Evolutionary conservation across 2,329 filamentous ascomycete genomes (phyloP), one percentile per base, ranked within the genome.

Genomic region (Ophiostoma himal-ulmi): DNA sequence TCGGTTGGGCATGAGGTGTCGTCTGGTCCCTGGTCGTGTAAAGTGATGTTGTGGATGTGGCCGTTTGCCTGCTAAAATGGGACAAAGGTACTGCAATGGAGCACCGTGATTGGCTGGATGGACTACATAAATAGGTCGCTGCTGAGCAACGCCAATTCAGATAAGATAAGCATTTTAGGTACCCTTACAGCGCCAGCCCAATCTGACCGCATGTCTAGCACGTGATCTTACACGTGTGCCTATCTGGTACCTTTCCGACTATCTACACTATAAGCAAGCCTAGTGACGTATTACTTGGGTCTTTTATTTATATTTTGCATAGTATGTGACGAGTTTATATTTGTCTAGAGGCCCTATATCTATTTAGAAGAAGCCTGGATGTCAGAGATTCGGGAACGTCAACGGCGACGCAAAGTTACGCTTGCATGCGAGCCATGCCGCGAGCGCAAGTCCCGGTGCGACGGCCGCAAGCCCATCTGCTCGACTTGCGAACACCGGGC

Each of bases 381-480:
- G 44, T 57, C 52, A 22, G 52, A 57, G 13, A 26, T 14, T 10
- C 52, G 52, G 8, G 71, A 72, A 17, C 71, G 71, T 2, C 71
- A 69, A 62, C 71, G 71, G 6, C 71, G 71, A 14, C 70, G 71
- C 52, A 72, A 72, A 66, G 76, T 81, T n/a, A 75, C 79, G 1
- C 74, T 81, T 7, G 81, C 80, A 17, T 82, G 81, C 71, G 80
- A 82, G 70, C 76, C 78, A 3, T 82, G 81, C 69, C 76, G 80
- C 37, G 77, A 79, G 68, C 78, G 79, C 66, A 82, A 82, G 72
- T 75, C 79, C 5, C 78, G 79, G 1, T 82, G 81, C 69, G 80
- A 82, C 72, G 80, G 81, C 26, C 75, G 70, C n/a, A 82, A 81
- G 73, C 81, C 81, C 34, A 78, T 82, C 14, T 83, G 81, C 74